A percentile compares a stretch with the other conserved stretches of the same genome.
Evolutionary conservation across 2,329 filamentous ascomycete genomes (phyloP).

Genomic region (Curvularia sp.): DNA sequence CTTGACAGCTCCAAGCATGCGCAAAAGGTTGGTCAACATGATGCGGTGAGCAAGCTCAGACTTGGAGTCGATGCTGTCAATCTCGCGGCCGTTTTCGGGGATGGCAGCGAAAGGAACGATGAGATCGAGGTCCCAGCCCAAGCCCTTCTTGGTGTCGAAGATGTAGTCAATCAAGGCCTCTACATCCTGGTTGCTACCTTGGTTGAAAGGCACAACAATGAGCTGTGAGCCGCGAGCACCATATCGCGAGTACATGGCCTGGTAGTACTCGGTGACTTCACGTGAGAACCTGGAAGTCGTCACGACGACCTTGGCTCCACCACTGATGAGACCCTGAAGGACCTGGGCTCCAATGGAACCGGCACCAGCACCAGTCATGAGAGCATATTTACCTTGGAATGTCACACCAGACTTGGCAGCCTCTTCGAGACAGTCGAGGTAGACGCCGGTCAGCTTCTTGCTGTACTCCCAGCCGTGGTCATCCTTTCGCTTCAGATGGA

Average conservation of each 20-base stretch:
- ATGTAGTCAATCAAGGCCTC: conserved; percentile 95
- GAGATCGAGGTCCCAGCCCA: conserved; percentile 97
- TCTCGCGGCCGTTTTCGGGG: conserved; percentile 95
- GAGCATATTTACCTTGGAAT: conserved; percentile 91
- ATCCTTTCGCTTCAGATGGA: conserved; percentile 93
- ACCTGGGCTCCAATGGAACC: conserved; percentile 98
- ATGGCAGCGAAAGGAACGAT: conserved; percentile 97
- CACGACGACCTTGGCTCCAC: conserved; percentile 94
- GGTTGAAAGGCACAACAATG: conserved; percentile 98
- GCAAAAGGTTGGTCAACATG: conserved; percentile 96
- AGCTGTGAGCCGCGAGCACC: conserved; percentile 94
- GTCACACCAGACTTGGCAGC: conserved; percentile 87
- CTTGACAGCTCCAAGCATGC: conserved; percentile 90
- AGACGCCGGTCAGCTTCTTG: conserved; percentile 94
- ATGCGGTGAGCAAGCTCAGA: conserved; percentile 98
- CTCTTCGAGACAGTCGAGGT: conserved; percentile 89
- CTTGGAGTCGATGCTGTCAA: conserved; percentile 94
- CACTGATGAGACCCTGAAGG: conserved; percentile 91
- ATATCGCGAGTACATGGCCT: conserved; percentile 95
- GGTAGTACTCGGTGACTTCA: conserved; percentile 98
- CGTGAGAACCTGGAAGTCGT: conserved; percentile 97
- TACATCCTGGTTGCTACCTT: conserved; percentile 97
- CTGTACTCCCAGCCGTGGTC: conserved; percentile 98
- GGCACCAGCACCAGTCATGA: conserved; percentile 98
- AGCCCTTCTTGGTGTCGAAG: conserved; percentile 92